Evolutionary conservation across 306 rosid species (phyloP).

Genomic region (Carpinus viminea): DNA sequence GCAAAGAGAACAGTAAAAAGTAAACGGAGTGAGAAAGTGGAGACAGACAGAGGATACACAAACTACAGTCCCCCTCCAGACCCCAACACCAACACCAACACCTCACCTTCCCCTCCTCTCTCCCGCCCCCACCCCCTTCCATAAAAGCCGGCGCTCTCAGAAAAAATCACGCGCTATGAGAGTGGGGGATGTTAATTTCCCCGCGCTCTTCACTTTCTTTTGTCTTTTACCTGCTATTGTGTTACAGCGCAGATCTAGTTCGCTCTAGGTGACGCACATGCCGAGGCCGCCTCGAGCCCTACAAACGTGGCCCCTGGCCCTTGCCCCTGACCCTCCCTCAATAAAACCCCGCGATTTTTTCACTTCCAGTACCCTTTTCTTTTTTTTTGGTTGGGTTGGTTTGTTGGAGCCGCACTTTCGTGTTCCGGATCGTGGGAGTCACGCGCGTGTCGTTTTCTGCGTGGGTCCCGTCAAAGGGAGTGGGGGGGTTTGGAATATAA

Average conservation of each 20-base stretch:
- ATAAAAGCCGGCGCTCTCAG: slow-evolving; percentile 18
- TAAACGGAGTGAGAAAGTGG: slow-evolving; percentile 31
- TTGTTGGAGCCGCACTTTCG: background rate
- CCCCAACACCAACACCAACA: background rate
- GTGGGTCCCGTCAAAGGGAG: background rate
- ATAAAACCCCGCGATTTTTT: slow-evolving; percentile 11
- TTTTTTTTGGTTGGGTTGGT: background rate
- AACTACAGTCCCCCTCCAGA: background rate
- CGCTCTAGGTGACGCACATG: slow-evolving; percentile 32
- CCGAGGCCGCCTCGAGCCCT: slow-evolving; percentile 60
- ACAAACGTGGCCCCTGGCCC: slow-evolving; percentile 21
- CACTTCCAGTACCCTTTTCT: background rate
- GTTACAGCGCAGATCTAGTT: slow-evolving; percentile 9
- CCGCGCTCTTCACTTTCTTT: background rate
- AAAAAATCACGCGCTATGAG: background rate
- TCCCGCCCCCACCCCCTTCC: no score
- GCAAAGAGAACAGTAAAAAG: slow-evolving; percentile 14
- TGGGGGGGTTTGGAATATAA: background rate
- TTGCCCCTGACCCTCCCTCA: background rate
- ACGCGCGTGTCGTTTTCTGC: background rate
- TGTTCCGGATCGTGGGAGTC: background rate
- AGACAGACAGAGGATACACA: slow-evolving; percentile 11
- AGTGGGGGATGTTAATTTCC: background rate
- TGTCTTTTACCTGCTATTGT: background rate
- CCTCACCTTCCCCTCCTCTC: background rate